phyloP scores from a whole-genome alignment of 345 rosid species.

The Gossypium raimondii region DNA sequence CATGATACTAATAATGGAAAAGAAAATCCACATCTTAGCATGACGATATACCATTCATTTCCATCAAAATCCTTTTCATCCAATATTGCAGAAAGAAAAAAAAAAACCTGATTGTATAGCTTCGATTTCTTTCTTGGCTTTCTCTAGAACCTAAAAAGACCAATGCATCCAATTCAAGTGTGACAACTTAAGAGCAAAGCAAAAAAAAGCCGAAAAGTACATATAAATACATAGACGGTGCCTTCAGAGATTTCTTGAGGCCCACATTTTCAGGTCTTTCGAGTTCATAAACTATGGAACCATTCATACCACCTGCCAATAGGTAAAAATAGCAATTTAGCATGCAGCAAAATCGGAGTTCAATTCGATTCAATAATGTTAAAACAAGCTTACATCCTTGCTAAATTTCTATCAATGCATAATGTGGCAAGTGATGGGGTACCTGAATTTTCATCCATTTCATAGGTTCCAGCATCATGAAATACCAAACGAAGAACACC shows the following conservation, averaged over 20 bases:
- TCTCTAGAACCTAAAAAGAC: slow-evolving; percentile 61
- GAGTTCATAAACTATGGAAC: slow-evolving; percentile 79
- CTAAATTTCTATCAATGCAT: not conserved
- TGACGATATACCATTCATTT: slow-evolving; percentile 5
- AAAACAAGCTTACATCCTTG: not conserved
- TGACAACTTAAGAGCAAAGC: slow-evolving; percentile 23
- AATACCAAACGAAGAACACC: slow-evolving; percentile 94
- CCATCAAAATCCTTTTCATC: slow-evolving; percentile 14
- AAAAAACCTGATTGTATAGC: slow-evolving; percentile 59
- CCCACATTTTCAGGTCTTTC: slow-evolving; percentile 93
- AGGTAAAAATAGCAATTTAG: not conserved
- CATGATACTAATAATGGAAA: slow-evolving; percentile 65
- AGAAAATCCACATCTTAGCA: slow-evolving; percentile 30
- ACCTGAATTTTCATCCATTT: slow-evolving; percentile 55
- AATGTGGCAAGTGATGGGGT: not conserved
- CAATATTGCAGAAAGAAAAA: slow-evolving; percentile 13
- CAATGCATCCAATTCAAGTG: slow-evolving; percentile 29
- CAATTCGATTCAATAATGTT: not conserved
- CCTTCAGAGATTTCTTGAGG: slow-evolving; percentile 78
- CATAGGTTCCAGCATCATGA: slow-evolving; percentile 98
- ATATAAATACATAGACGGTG: slow-evolving; percentile 8
- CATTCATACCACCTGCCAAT: slow-evolving; percentile 80
- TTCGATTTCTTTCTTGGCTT: slow-evolving; percentile 73
- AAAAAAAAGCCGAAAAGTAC: not conserved
- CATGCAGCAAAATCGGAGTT: not conserved